Evolutionary conservation across 805 yeast species (phyloP), one percentile per base, ranked within the genome.

Genomic region (Sugiyamaella valdiviana): DNA sequence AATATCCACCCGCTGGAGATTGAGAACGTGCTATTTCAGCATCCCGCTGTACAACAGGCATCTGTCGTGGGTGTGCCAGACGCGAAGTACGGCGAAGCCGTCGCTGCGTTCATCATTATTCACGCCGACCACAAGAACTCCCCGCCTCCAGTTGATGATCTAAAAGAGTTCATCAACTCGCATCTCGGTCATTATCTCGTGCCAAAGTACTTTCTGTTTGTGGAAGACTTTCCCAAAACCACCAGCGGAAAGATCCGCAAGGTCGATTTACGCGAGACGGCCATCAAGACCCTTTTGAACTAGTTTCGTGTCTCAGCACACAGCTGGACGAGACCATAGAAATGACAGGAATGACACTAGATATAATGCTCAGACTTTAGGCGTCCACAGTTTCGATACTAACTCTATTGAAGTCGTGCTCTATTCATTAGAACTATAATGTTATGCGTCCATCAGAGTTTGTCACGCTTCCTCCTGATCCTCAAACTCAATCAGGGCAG

Each of bases 1-100:
- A 62, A 62, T 45, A 58, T 62, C 35, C 64, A 60, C 32, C 65
- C 65, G 2, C 46, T 60, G 36, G 65, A 62, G 26, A 59, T 62
- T 23, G 65, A 62, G 39, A 62, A 62, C 32, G 57, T 52, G 5
- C 51, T 62, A 6, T 59, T 57, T 32, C 47, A 52, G 17, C 63
- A 61, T 43, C 56, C 55, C 14, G 48, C 50, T 22, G 50, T 62
- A n/a, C 48, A 52, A 16, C 62, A 60, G 43, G 65, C 62, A 3
- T 50, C 61, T 12, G 62, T 62, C 23, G 64, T 62, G 2, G 66
- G 64, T 9, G 58, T 59, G 14, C 62, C 63, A 10, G 61, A 59
- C 45, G 52, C 45, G 16, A 60, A 60, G 46, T 62, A 62, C 42
- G 64, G 64, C 3, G 65, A 62, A 43, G 55, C 53, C 14, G 53